A percentile compares a stretch with the other conserved stretches of the same genome.
phyloP scores from a whole-genome alignment of 129 eudicot species.

The Helichrysum umbraculigerum region DNA sequence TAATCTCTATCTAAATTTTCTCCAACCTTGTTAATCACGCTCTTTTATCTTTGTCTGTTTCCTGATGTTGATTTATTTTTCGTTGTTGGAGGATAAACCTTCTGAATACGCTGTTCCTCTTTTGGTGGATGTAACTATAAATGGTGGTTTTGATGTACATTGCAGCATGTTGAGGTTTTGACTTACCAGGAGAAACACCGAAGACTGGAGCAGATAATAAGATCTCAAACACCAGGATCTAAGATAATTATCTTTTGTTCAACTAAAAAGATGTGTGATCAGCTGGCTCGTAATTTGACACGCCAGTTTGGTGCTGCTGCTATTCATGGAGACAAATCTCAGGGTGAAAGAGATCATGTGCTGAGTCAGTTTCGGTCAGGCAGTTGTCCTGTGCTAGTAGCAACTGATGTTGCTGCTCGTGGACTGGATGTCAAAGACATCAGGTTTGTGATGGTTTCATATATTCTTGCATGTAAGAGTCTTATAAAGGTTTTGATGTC shows the following conservation, averaged over 20 bases:
- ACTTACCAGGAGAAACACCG: constrained; percentile 66
- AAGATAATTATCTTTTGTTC: constrained; percentile 88
- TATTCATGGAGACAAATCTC: constrained; percentile 93
- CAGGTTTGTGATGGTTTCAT: constrained; percentile 47
- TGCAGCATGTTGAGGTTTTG: constrained; percentile 79
- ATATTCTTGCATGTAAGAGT: not conserved
- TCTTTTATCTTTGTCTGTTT: not conserved
- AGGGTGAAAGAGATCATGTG: constrained; percentile 86
- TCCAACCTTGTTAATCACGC: not conserved
- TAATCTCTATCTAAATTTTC: not conserved
- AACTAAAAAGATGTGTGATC: constrained; percentile 96
- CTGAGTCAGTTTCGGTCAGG: constrained; percentile 83
- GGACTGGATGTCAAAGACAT: constrained; percentile 93
- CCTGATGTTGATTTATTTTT: not conserved
- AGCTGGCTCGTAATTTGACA: constrained; percentile 68
- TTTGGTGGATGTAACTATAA: constrained; percentile 8
- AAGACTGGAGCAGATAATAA: constrained; percentile 78
- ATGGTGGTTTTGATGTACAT: constrained; percentile 6
- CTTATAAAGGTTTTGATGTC: not conserved
- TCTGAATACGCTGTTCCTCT: not conserved
- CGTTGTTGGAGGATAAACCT: not conserved
- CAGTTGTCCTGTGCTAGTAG: constrained; percentile 87
- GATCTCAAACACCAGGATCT: constrained; percentile 96
- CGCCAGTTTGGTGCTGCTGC: constrained; percentile 92
- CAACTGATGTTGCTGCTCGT: constrained; percentile 99